Base-by-base conservation (phyloP, 2,329 filamentous ascomycete genomes). In the Albifimbria verrucaria region DNA sequence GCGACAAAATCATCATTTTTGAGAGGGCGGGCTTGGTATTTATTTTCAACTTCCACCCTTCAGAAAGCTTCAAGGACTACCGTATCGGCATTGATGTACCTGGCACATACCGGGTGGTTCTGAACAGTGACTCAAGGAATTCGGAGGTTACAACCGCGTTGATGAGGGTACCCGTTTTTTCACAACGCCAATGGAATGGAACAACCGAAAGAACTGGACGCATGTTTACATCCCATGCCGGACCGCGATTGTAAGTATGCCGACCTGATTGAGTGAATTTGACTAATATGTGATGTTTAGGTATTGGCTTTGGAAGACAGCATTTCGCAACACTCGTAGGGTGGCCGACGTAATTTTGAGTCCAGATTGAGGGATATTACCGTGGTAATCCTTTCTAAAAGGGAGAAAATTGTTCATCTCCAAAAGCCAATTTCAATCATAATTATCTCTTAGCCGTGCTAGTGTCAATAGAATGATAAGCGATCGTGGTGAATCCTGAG, bases 41-140 rank as follows among this genome's bases (percentile, higher is more conserved):
- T 78, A 81, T 97, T 62, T 97, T 99, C 81, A 99, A 99, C 75
- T 97, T 97, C 79, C 87, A 97, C 68, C 86, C 90, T 0, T 83
- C 82, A 24, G 75, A 87, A 60, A 96, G 91, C 71, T 99, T 89
- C 73, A 87, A 87, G 11, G 94, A 97, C 72, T 99, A 97, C 70
- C 85, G 93, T 36, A 87, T 99, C 46, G 94, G 94, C 18, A 80
- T 99, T 39, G 91, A 97, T 49, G 78, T 84, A 20, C 75, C 88
- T 3, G 94, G 94, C 39, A 96, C 90, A 1, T 99, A 99, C 72
- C 82, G 84, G 52, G 85, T 96, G 51, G 87, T 96, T 4, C 78
- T 99, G 43, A 91, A 93, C 70, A 87, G 87, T 0, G 94, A 99
- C 69, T 78, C 48, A 79, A 84, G 62, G 83, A 83, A 1, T 90